A percentile compares a stretch with the other conserved stretches of the same genome.
Evolutionary conservation across 139 green algal species (phyloP).

Genomic region (Picochlorum sp.): DNA sequence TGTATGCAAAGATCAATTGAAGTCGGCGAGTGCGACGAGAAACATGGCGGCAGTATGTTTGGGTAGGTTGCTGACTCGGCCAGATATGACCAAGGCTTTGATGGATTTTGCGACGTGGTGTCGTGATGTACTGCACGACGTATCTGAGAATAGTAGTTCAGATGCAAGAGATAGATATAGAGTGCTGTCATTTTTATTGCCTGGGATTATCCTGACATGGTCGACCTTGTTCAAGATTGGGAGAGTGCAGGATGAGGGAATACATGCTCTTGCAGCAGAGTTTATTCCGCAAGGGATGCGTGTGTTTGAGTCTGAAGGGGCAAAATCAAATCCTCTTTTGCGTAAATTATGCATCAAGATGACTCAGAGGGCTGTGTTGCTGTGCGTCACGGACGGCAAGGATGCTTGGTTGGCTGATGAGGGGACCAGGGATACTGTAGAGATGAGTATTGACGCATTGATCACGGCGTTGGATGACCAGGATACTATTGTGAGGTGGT

Average conservation of each 20-base stretch:
- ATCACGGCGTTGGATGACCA: conserved; percentile 67
- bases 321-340: conserved; percentile 21
- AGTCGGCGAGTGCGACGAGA: conserved; percentile 46
- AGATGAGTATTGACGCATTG: conserved; percentile 39
- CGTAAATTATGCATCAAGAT: conserved; percentile 84
- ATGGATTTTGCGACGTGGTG: conserved; percentile 62
- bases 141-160: conserved; percentile 1
- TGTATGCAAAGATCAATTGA: conserved; percentile 57
- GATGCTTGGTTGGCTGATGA: conserved; percentile 5
- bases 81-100: conserved; percentile 67
- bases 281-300: not conserved
- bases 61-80: conserved; percentile 75
- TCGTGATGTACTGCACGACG: conserved; percentile 23
- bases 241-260: conserved; percentile 36
- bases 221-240: conserved; percentile 66
- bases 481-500: conserved; percentile 94
- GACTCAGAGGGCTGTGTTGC: conserved; percentile 61
- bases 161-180: not conserved
- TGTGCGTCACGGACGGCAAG: conserved; percentile 18
- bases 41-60: conserved; percentile 80
- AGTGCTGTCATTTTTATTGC: not conserved
- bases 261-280: conserved; percentile 16
- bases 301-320: not conserved
- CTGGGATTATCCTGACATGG: conserved; percentile 36
- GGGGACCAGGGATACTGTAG: not conserved